Percentiles rank a stretch among this genome's conserved stretches.
Evolutionary conservation across 768 basidiomycete genomes (phyloP).

Genomic region (Amanita thiersii): DNA sequence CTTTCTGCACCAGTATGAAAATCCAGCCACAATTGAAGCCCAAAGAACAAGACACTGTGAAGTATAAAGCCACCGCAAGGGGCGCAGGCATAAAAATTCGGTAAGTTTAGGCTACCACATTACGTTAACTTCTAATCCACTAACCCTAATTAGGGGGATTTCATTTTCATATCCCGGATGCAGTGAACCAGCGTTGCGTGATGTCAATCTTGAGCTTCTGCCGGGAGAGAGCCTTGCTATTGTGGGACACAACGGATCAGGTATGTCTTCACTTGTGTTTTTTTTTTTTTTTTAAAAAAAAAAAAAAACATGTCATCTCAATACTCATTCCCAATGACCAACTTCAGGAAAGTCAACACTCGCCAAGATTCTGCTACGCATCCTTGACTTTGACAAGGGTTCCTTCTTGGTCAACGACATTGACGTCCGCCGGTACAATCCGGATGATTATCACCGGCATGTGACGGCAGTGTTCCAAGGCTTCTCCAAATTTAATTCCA

Average conservation of each 20-base stretch:
- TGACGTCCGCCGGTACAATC: slow-evolving; percentile 57
- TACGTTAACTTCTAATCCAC: slow-evolving; percentile 5
- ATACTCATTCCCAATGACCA: slow-evolving; percentile 11
- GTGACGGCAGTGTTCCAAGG: slow-evolving; percentile 81
- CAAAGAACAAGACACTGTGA: slow-evolving; percentile 37
- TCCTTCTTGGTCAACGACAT: slow-evolving; percentile 60
- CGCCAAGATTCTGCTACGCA: slow-evolving; percentile 72
- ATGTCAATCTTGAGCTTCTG: slow-evolving; percentile 62
- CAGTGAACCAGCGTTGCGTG: slow-evolving; percentile 53
- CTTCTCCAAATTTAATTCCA: slow-evolving; percentile 73
- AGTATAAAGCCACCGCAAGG: slow-evolving; percentile 35
- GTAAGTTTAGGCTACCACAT: slow-evolving; percentile 27
- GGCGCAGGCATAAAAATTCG: slow-evolving; percentile 69
- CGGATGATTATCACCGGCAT: slow-evolving; percentile 66
- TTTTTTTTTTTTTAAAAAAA: slow-evolving; percentile 11
- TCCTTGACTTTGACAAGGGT: slow-evolving; percentile 70
- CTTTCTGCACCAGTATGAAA: slow-evolving; percentile 72
- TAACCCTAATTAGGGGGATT: slow-evolving; percentile 22
- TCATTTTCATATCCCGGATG: slow-evolving; percentile 79
- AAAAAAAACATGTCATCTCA: no score
- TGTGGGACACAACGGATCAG: slow-evolving; percentile 81
- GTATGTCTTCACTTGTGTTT: slow-evolving; percentile 27
- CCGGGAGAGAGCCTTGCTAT: slow-evolving; percentile 80
- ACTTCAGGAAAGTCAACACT: slow-evolving; percentile 77
- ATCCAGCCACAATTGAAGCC: slow-evolving; percentile 65